Conservation (phyloP, 208 protist genomes). For the Histomonas meleagridis region DNA sequence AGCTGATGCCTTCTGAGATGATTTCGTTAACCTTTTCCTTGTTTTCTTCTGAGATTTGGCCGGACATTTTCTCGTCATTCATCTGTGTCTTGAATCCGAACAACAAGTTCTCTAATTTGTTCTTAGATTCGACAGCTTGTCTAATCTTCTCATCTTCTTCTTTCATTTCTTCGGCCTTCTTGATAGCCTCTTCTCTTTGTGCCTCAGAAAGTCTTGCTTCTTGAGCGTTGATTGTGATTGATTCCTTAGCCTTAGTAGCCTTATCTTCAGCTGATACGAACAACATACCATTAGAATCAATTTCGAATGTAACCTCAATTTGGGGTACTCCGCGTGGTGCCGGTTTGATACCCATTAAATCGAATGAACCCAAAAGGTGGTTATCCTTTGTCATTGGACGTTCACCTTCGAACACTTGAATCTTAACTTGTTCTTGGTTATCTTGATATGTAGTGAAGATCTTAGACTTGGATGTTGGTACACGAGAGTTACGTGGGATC, state of each 20-base stretch:
- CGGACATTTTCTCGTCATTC: not conserved
- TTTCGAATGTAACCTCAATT: constrained; percentile 93
- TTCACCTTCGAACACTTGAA: constrained; percentile 98
- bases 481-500: constrained; percentile 63
- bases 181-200: constrained; percentile 6
- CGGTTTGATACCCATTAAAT: constrained; percentile 68
- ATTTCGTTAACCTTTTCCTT: not conserved
- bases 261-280: constrained; percentile 84
- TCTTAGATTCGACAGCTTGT: not conserved
- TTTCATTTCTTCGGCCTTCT: not conserved
- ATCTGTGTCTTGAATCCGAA: not conserved
- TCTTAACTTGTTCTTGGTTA: constrained; percentile 89
- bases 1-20: not conserved
- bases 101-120: not conserved
- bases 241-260: constrained; percentile 8
- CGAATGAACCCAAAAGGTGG: constrained; percentile 88
- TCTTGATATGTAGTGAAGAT: constrained; percentile 84
- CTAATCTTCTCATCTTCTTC: not conserved
- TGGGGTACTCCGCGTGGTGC: constrained; percentile 56
- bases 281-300: constrained; percentile 92
- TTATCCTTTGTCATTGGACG: constrained; percentile 86
- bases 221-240: constrained; percentile 29
- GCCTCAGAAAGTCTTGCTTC: constrained; percentile 1
- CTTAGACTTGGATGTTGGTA: constrained; percentile 62
- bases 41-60: not conserved